Conservation (phyloP, 2,329 filamentous ascomycete genomes). For the Parasarocladium wereldwijsianum region DNA sequence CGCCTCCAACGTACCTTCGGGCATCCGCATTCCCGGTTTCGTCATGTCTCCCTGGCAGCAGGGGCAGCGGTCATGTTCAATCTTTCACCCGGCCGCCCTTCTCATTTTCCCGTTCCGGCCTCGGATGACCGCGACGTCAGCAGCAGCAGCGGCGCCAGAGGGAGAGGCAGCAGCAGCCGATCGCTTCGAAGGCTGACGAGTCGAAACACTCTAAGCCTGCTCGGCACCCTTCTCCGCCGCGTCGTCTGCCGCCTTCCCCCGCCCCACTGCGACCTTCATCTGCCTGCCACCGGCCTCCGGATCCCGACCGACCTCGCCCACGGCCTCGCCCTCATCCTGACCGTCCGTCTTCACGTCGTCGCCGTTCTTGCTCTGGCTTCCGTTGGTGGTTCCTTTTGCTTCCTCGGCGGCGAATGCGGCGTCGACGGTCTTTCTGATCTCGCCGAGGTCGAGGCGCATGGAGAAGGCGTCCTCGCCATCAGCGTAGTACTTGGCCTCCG, state of each 20-base stretch:
- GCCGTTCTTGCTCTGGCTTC: slow-evolving; percentile 26
- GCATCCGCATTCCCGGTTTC: too few relatives aligned
- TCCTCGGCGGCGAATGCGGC: slow-evolving; percentile 27
- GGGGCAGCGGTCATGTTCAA: too few relatives aligned
- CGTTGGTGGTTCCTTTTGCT: slow-evolving; percentile 11
- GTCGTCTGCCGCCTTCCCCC: slow-evolving; percentile 63
- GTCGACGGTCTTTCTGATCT: slow-evolving; percentile 35
- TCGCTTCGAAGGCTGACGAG: too few relatives aligned
- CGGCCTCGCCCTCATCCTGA: slow-evolving; percentile 53
- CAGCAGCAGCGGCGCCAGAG: background rate
- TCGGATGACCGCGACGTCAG: background rate
- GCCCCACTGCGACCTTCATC: slow-evolving; percentile 75
- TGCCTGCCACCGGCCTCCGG: slow-evolving; percentile 38
- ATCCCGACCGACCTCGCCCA: slow-evolving; percentile 48
- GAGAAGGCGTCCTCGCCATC: slow-evolving; percentile 92
- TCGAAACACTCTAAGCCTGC: too few relatives aligned
- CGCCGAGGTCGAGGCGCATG: slow-evolving; percentile 76
- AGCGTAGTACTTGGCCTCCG: slow-evolving; percentile 84
- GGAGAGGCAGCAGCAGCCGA: slow-evolving; percentile 1
- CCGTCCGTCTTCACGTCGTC: slow-evolving; percentile 18
- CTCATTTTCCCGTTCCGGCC: too few relatives aligned
- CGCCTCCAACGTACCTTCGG: too few relatives aligned
- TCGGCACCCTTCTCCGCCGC: slow-evolving; percentile 63
- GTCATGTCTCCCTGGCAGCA: too few relatives aligned
- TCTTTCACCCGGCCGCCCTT: too few relatives aligned